A percentile compares a stretch with the other conserved stretches of the same genome.
Conservation (phyloP, 306 rosid genomes). For the Rosa chinensis region DNA sequence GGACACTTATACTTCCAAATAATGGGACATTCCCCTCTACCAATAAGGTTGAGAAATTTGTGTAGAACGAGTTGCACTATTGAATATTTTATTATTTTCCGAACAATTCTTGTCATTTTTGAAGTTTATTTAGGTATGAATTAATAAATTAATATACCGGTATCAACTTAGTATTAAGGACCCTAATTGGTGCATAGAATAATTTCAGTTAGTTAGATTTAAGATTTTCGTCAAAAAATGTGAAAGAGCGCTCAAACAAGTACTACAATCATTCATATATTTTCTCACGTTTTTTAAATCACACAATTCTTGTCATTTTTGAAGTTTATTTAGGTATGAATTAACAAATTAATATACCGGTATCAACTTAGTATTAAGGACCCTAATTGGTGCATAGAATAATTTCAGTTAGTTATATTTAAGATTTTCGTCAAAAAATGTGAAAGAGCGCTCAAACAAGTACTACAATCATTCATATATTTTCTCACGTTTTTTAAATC, state of each 20-base stretch:
- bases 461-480: too few species aligned
- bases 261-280: too few species aligned
- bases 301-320: not conserved
- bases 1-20: slow-evolving; percentile 11
- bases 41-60: not conserved
- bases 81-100: not conserved
- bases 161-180: not conserved
- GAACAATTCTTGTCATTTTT: not conserved
- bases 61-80: not conserved
- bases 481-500: too few species aligned
- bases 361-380: not conserved
- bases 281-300: too few species aligned
- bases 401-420: too few species aligned
- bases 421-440: too few species aligned
- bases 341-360: too few species aligned
- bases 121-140: not conserved
- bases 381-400: not conserved
- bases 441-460: not conserved
- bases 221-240: too few species aligned
- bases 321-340: not conserved
- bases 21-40: slow-evolving; percentile 6
- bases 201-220: too few species aligned
- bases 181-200: not conserved
- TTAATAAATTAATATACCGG: too few species aligned
- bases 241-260: not conserved